Base-by-base conservation (phyloP, 202 grass and related monocot genomes). In the Saccharum hybrid region DNA sequence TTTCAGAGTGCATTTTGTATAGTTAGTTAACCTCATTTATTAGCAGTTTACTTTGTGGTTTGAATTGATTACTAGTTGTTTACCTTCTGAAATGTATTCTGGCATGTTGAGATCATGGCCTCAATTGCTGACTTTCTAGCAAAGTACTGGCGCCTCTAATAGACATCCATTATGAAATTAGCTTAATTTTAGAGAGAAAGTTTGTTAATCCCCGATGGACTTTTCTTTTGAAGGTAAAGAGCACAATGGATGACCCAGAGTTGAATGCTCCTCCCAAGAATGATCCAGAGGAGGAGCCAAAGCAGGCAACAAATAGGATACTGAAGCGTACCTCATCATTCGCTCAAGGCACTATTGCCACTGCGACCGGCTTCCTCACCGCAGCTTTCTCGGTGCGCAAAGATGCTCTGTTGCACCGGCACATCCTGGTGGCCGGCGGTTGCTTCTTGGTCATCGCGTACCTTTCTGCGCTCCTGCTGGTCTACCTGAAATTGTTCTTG, bases 401-500 rank as follows among this genome's bases (percentile, higher is more conserved):
- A 67, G 71, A 88, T 21, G 82, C 88, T n/a, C 65, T 74, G 7
- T 6, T 78, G 68, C 40, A 86, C 63, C 61, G 26, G 15, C n/a
- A 88, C 6, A 18, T 78, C 48, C 72, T 91, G n/a, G 74, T 38
- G 4, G 68, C 68, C 28, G 76, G 73, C 22, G 72, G 66, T 0
- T 66, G 61, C 64, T 91, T 66, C 46, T 62, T 87, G 22, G 56
- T 85, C 5, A 6, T 72, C 0, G 85, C 86, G 2, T 88, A 67
- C 28, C 39, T 91, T 0, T 80, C 74, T 6, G 71, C 75, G 9
- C 72, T 88, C 15, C 52, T 84, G 22, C 78, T 85, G 67, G 10
- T 87, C 38, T 81, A 72, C 67, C 12, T 71, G 66, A 75, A 76
- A 16, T 2, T 91, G 72, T 88, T 60, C 72, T 12, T 87, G 39